Evolutionary conservation across 495 filamentous ascomycete genomes (phyloP).

Genomic region (Annulohypoxylon nitens): DNA sequence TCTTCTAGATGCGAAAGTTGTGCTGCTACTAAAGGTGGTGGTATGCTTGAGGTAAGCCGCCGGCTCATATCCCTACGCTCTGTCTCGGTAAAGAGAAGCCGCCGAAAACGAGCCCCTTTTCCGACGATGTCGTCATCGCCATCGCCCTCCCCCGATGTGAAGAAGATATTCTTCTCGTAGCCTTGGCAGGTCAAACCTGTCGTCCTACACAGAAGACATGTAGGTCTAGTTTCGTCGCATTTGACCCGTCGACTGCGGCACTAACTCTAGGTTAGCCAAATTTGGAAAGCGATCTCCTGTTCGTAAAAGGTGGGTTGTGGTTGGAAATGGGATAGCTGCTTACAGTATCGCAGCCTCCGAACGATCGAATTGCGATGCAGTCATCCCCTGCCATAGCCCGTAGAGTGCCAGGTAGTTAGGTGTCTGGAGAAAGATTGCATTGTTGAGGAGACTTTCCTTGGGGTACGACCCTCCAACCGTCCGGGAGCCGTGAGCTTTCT

Average conservation of each 20-base stretch:
- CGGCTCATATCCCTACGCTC: conserved; percentile 1
- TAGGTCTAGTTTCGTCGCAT: neutral
- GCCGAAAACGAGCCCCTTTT: neutral
- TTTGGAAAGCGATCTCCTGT: neutral
- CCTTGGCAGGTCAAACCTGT: neutral
- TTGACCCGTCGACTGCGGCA: neutral
- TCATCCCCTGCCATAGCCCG: neutral
- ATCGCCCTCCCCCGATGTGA: neutral
- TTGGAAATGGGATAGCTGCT: neutral
- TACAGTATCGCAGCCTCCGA: neutral
- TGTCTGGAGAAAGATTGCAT: neutral
- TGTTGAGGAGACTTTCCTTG: neutral
- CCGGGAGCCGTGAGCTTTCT: neutral
- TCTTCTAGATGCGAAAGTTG: neutral
- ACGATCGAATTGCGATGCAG: neutral
- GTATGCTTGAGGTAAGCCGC: neutral
- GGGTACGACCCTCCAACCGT: neutral
- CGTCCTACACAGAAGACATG: neutral
- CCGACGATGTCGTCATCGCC: neutral
- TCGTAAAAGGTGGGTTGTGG: neutral
- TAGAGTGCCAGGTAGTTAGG: neutral
- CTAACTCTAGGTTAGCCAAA: neutral
- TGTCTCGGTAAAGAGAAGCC: neutral
- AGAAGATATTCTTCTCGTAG: neutral
- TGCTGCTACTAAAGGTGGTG: neutral